phyloP scores from a whole-genome alignment of 108 stramenopile species.

The Ochromonas danica region DNA sequence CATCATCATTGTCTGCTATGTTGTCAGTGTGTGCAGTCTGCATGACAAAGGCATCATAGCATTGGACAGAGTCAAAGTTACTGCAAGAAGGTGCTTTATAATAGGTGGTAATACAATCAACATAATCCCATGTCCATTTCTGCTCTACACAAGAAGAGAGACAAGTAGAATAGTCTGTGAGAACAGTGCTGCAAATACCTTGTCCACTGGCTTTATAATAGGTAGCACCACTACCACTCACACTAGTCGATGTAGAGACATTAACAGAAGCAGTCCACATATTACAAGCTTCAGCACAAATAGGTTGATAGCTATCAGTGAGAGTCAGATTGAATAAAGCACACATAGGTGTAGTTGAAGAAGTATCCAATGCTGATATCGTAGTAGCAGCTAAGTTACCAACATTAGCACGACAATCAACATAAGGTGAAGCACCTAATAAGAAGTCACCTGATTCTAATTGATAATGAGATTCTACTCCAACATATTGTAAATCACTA shows the following conservation, averaged over 20 bases:
- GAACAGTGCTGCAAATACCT: not conserved
- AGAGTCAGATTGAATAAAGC: not conserved
- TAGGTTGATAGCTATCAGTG: not conserved
- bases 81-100: not conserved
- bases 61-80: not conserved
- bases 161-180: not conserved
- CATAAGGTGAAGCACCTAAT: slow-evolving; percentile 37
- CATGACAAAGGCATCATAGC: slow-evolving; percentile 26
- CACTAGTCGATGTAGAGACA: not conserved
- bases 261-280: no score
- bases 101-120: slow-evolving; percentile 17
- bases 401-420: slow-evolving; percentile 40
- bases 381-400: no score
- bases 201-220: no score
- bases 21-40: no score
- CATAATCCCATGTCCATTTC: slow-evolving; percentile 10
- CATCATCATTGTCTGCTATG: not conserved
- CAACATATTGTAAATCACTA: slow-evolving; percentile 44
- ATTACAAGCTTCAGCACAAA: not conserved
- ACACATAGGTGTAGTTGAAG: not conserved
- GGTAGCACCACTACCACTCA: no score
- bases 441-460: slow-evolving; percentile 42
- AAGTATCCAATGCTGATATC: no score
- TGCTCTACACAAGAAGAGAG: not conserved
- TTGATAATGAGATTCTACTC: slow-evolving; percentile 34